A percentile compares a stretch with the other conserved stretches of the same genome.
Evolutionary conservation across 345 rosid species (phyloP).

Genomic region (Brassica napus): DNA sequence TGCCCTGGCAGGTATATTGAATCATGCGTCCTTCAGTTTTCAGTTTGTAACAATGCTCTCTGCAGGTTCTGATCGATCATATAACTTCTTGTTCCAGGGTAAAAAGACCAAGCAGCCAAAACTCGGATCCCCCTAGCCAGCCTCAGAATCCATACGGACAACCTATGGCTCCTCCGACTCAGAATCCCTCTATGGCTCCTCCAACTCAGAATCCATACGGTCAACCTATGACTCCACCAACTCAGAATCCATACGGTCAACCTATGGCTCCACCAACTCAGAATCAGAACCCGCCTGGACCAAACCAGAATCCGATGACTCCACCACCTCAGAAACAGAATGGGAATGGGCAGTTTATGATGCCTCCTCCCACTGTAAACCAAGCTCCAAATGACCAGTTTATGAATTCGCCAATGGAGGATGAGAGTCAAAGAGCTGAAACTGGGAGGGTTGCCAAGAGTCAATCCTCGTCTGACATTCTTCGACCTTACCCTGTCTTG

Average conservation of each 20-base stretch:
- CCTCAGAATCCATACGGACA: not conserved
- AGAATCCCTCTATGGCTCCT: conserved; percentile 23
- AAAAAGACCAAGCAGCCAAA: not conserved
- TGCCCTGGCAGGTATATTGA: conserved; percentile 59
- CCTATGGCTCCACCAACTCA: conserved; percentile 25
- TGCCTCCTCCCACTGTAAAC: conserved; percentile 28
- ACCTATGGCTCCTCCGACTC: conserved; percentile 29
- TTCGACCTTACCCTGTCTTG: conserved; percentile 40
- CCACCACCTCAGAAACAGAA: conserved; percentile 25
- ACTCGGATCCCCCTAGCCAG: not conserved
- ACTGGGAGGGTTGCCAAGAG: conserved; percentile 40
- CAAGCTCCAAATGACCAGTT: conserved; percentile 36
- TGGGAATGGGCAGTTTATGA: conserved; percentile 22
- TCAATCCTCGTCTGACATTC: conserved; percentile 51
- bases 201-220: conserved; percentile 23
- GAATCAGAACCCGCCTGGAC: conserved; percentile 25
- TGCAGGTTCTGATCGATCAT: not conserved
- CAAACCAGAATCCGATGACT: conserved; percentile 11
- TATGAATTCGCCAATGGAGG: conserved; percentile 28
- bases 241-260: conserved; percentile 23
- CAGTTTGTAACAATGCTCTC: not conserved
- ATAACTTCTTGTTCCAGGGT: not conserved
- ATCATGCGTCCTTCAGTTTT: not conserved
- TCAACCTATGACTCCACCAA: conserved; percentile 25
- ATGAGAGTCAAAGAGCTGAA: conserved; percentile 30